Conservation (phyloP, 2,329 filamentous ascomycete genomes). For the Calycina marina region DNA sequence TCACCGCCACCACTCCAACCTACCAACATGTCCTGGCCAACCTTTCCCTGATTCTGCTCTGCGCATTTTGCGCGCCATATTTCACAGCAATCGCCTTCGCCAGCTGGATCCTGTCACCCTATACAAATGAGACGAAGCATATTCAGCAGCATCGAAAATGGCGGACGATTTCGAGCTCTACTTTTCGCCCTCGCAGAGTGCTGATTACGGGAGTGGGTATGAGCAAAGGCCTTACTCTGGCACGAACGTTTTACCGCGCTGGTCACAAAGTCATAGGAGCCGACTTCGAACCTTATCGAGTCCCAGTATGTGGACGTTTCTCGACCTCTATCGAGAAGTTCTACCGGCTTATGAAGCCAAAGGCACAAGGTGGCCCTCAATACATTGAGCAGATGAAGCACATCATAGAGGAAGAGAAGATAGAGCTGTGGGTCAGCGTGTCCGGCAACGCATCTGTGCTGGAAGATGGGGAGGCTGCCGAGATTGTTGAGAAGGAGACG, state of each 20-base stretch:
- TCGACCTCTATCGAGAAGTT: constrained; percentile 42
- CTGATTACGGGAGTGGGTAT: constrained; percentile 62
- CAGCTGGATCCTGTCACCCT: constrained; percentile 9
- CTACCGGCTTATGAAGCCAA: constrained; percentile 29
- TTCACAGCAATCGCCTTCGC: constrained; percentile 11
- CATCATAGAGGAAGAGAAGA: constrained; percentile 42
- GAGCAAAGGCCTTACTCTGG: constrained; percentile 53
- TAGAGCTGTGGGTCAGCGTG: constrained; percentile 61
- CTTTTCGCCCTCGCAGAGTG: constrained; percentile 29
- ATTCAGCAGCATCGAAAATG: constrained; percentile 10
- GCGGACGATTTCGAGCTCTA: constrained; percentile 5
- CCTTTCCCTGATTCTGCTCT: constrained; percentile 26
- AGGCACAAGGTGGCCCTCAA: constrained; percentile 19
- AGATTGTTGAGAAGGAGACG: constrained; percentile 42
- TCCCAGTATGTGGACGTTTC: constrained; percentile 38
- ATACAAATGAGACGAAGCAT: constrained; percentile 4
- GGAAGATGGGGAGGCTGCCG: constrained; percentile 51
- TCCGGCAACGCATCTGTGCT: constrained; percentile 52
- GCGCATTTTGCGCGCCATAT: constrained; percentile 11
- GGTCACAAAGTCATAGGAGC: constrained; percentile 61
- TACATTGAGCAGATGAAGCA: constrained; percentile 44
- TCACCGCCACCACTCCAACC: constrained; percentile 9
- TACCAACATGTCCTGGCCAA: constrained; percentile 32
- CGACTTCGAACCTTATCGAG: constrained; percentile 38
- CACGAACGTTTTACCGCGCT: constrained; percentile 46